Base-by-base conservation (phyloP, 1,284 basidiomycete species). In the Tausonia pullulans region DNA sequence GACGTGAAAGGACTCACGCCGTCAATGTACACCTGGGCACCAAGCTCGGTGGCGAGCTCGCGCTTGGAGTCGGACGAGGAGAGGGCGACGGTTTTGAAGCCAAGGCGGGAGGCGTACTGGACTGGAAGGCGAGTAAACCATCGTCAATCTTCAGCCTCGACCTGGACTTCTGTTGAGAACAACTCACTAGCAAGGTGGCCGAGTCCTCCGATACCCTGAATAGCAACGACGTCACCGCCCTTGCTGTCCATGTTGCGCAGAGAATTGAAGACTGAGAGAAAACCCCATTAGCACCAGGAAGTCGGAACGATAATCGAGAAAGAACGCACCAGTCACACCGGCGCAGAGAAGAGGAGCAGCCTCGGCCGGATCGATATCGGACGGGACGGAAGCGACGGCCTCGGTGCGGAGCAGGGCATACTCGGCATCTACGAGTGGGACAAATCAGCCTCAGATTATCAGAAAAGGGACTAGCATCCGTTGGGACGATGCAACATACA, bases 311-410 rank as follows among this genome's bases (percentile, higher is more conserved):
- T 39, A 4, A 53, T 39, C 1, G 6, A 41, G 60, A 44, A 39
- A 13, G 0, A 40, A 49, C 6, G 70, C 65, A 49, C 78, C 78
- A 27, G 27, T 27, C 27, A 27, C 27, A 27, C 27, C 27, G 8
- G 77, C 76, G 65, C 76, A 80, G 63, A 78, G 70, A 3, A 79
- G 69, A 13, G 78, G 78, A 5, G 76, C 78, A 27, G 74, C 72
- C 64, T 78, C 72, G n/a, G 72, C 75, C 2, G 76, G 74, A 43
- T 76, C 74, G 16, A 74, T 69, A 49, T 72, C 74, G 45, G 66
- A 69, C 6, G 75, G 78, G 51, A 76, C 69, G 57, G 60, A 66
- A 27, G 67, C 71, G 46, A 77, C 67, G 0, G 77, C 76, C 46
- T 78, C 75, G 14, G 73, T 68, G 6, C 74, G 66, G n/a, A 76